A percentile compares a stretch with the other conserved stretches of the same genome.
Evolutionary conservation across 192 early-diverging fungal genomes (phyloP).

Genomic region (Coemansia sp.): DNA sequence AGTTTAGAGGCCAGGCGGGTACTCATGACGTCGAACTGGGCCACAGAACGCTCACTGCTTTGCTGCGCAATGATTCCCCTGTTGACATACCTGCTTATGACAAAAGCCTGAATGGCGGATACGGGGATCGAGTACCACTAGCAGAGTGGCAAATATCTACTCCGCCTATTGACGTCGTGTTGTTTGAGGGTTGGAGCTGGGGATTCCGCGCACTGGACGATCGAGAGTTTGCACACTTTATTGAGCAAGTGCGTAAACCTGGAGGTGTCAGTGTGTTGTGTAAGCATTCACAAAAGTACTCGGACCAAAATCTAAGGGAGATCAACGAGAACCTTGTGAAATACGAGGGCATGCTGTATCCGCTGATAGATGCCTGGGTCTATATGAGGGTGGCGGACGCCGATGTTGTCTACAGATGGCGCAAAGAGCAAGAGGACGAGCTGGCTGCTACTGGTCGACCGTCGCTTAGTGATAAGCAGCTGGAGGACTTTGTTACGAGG

Average conservation of each 20-base stretch:
- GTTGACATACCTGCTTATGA: constrained; percentile 77
- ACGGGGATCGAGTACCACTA: constrained; percentile 72
- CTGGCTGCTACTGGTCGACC: constrained; percentile 41
- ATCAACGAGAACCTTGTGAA: constrained; percentile 35
- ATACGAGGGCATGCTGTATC: constrained; percentile 65
- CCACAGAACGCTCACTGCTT: constrained; percentile 47
- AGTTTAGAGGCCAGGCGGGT: constrained; percentile 84
- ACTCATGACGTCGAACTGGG: constrained; percentile 83
- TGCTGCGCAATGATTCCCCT: constrained; percentile 30
- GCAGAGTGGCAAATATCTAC: constrained; percentile 59
- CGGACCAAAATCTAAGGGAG: constrained; percentile 26
- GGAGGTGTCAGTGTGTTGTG: constrained; percentile 13
- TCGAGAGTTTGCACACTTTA: constrained; percentile 29
- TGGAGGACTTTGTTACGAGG: constrained; percentile 78
- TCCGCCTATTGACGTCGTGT: constrained; percentile 71
- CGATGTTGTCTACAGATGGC: constrained; percentile 78
- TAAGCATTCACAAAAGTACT: constrained; percentile 47
- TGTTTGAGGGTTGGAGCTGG: constrained; percentile 93
- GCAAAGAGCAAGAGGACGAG: constrained; percentile 81
- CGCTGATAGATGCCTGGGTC: constrained; percentile 74
- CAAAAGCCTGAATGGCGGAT: constrained; percentile 73
- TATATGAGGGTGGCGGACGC: constrained; percentile 65
- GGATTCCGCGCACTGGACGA: constrained; percentile 72
- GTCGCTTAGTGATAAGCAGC: constrained; percentile 71
- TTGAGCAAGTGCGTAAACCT: constrained; percentile 17